These are phyloP conservation scores for Phytophthora multivora DNA, from an alignment of 352 stramenopile genomes.

Conservation along the genomic window DNA sequence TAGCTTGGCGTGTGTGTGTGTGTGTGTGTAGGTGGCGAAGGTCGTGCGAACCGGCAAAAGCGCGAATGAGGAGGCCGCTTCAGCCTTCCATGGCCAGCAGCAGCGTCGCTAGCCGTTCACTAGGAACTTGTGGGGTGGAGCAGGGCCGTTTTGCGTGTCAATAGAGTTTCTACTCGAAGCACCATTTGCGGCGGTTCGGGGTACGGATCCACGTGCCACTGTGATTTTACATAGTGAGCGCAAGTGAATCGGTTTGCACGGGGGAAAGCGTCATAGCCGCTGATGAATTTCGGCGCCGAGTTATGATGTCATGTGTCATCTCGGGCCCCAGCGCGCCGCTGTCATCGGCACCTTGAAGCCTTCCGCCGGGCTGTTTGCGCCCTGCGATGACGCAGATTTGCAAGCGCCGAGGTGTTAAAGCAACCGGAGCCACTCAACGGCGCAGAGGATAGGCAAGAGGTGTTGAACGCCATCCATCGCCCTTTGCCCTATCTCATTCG, in stretches of 20 bases:
- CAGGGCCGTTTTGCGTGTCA: slow-evolving; percentile 27
- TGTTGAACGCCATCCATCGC: slow-evolving; percentile 17
- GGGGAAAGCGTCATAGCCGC: slow-evolving; percentile 4
- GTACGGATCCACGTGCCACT: slow-evolving; percentile 18
- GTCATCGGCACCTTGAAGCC: slow-evolving; percentile 19
- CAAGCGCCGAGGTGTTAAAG: slow-evolving; percentile 3
- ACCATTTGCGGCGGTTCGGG: slow-evolving; percentile 26
- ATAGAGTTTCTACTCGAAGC: slow-evolving; percentile 14
- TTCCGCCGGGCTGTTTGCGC: slow-evolving; percentile 4
- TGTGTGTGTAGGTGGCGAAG: not conserved
- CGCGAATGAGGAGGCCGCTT: slow-evolving; percentile 29
- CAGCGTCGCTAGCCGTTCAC: not conserved
- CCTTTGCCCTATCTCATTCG: slow-evolving; percentile 2
- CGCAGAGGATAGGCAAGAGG: slow-evolving; percentile 4
- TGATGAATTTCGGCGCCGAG: slow-evolving; percentile 29
- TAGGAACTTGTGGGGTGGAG: not conserved
- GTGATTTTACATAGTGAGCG: not conserved
- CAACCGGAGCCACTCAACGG: slow-evolving; percentile 19
- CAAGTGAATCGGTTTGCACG: slow-evolving; percentile 25
- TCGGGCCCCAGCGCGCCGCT: not conserved
- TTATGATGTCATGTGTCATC: slow-evolving; percentile 38
- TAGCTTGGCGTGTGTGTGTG: slow-evolving; percentile 32
- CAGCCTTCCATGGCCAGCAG: not conserved
- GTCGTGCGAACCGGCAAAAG: slow-evolving; percentile 33
- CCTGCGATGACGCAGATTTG: slow-evolving; percentile 29